phyloP scores from a whole-genome alignment of 805 yeast species.

The Starmera quercuum region DNA sequence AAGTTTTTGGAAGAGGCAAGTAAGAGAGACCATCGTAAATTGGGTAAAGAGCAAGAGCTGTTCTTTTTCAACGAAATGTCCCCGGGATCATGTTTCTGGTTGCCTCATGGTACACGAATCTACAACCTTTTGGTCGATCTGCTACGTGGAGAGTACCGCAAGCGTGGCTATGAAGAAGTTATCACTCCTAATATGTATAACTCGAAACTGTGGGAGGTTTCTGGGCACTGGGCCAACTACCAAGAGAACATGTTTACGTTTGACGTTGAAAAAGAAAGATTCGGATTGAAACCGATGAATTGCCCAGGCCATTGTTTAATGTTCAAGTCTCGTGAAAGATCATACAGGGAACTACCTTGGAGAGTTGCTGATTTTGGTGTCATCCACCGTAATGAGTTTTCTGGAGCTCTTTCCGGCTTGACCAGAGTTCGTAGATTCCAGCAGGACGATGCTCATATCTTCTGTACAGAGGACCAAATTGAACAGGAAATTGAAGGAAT shows the following conservation, averaged over 20 bases:
- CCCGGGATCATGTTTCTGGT: constrained; percentile 98
- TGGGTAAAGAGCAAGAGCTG: constrained; percentile 94
- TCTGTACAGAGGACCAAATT: constrained; percentile 90
- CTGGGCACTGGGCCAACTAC: constrained; percentile 98
- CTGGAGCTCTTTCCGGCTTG: constrained; percentile 90
- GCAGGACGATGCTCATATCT: constrained; percentile 98
- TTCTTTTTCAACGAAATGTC: constrained; percentile 94
- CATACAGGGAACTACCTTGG: constrained; percentile 96
- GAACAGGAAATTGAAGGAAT: constrained; percentile 76
- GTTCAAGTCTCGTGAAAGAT: constrained; percentile 88
- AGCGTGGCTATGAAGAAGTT: constrained; percentile 96
- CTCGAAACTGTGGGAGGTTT: constrained; percentile 95
- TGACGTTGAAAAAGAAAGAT: constrained; percentile 93
- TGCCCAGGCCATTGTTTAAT: constrained; percentile 91
- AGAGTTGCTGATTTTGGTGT: constrained; percentile 98
- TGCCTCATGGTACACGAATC: constrained; percentile 98
- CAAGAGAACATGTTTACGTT: constrained; percentile 96
- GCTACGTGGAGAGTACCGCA: constrained; percentile 77
- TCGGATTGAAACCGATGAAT: constrained; percentile 92
- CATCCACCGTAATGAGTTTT: constrained; percentile 91
- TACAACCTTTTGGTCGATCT: constrained; percentile 80
- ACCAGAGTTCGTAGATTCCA: constrained; percentile 99
- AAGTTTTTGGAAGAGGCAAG: constrained; percentile 95
- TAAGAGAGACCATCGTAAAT: constrained; percentile 90
- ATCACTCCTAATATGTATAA: constrained; percentile 99